Conservation (phyloP, 305 asterid species). For the Vinca major region DNA sequence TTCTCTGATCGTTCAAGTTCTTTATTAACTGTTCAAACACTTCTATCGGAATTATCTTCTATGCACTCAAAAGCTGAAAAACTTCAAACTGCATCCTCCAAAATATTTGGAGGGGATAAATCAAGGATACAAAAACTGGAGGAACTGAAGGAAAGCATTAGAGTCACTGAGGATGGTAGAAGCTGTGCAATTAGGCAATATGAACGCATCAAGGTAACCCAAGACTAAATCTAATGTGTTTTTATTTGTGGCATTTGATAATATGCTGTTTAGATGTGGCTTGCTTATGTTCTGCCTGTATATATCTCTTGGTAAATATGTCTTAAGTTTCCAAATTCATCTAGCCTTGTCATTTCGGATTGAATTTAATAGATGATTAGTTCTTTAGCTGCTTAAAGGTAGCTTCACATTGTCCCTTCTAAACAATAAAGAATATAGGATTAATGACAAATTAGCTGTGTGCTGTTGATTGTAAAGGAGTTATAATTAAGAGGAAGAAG, state of each 20-base stretch:
- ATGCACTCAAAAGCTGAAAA: conserved; percentile 74
- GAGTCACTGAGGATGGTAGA: conserved; percentile 79
- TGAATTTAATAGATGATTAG: neutral
- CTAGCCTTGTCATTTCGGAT: neutral
- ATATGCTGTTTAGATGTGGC: neutral
- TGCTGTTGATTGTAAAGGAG: neutral
- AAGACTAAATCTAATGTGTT: neutral
- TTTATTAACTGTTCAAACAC: conserved; percentile 83
- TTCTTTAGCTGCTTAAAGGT: neutral
- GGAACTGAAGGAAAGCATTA: conserved; percentile 67
- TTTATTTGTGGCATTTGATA: conserved; percentile 1
- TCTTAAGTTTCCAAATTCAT: neutral
- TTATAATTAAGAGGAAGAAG: neutral
- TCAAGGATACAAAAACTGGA: conserved; percentile 55
- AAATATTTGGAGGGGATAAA: conserved; percentile 73
- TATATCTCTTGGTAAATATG: neutral
- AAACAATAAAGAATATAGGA: neutral
- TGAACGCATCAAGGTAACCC: conserved; percentile 75
- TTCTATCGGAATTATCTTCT: conserved; percentile 71
- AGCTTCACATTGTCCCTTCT: neutral
- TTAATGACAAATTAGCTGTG: neutral
- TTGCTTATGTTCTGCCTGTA: neutral
- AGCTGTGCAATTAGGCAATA: conserved; percentile 70
- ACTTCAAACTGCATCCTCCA: conserved; percentile 66
- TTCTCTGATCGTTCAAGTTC: conserved; percentile 94